A percentile compares a stretch with the other conserved stretches of the same genome.
phyloP scores from a whole-genome alignment of 495 filamentous ascomycete species.

The Podospora conica region DNA sequence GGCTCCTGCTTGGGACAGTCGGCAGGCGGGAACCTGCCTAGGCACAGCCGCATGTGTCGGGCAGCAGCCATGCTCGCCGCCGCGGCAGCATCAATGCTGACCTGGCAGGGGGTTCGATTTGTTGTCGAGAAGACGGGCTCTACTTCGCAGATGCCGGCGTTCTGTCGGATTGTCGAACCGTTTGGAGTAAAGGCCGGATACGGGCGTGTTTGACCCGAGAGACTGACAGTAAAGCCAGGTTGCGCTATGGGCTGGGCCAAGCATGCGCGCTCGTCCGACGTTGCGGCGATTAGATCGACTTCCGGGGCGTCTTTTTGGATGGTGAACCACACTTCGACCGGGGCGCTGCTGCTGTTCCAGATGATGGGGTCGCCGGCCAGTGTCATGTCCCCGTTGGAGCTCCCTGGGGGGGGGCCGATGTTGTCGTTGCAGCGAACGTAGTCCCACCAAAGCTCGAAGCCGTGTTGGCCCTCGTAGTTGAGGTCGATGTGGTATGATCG shows the following conservation, averaged over 20 bases:
- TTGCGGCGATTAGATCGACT: constrained; percentile 27
- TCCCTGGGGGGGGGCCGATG: no score
- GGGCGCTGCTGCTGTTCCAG: not conserved
- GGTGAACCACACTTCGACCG: constrained; percentile 9
- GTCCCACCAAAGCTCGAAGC: no score
- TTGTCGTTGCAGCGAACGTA: no score
- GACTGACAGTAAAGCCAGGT: not conserved
- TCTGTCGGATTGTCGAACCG: not conserved
- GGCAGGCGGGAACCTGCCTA: not conserved
- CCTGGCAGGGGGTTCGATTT: constrained; percentile 6
- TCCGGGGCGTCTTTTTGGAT: constrained; percentile 19
- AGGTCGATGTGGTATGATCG: no score
- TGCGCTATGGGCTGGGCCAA: not conserved
- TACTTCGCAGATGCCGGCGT: not conserved
- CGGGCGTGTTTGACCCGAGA: not conserved
- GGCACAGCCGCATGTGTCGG: not conserved
- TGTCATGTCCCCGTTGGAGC: no score
- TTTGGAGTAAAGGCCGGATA: not conserved
- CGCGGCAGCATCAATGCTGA: constrained; percentile 7
- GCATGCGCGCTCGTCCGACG: constrained; percentile 10
- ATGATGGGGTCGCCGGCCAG: no score
- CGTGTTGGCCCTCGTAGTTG: no score
- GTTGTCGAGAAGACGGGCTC: not conserved
- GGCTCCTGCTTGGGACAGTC: not conserved
- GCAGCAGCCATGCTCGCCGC: constrained; percentile 13